A percentile compares a stretch with the other conserved stretches of the same genome.
Evolutionary conservation across 1,284 basidiomycete genomes (phyloP).

Genomic region (Ceratobasidium sp.): DNA sequence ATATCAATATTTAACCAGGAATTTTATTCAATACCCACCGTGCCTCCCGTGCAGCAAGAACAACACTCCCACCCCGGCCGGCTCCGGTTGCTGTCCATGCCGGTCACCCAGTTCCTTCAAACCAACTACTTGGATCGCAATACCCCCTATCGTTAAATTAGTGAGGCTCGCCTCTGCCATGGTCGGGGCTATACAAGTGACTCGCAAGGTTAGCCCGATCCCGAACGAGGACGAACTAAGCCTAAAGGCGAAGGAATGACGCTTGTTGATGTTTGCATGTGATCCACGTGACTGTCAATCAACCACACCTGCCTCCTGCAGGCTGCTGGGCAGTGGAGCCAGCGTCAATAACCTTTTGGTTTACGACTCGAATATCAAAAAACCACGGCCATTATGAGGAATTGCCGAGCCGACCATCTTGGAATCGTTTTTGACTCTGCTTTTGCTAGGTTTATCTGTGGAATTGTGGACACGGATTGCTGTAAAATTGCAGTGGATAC

Average conservation of each 20-base stretch:
- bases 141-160: constrained; percentile 28
- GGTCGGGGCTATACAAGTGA: not conserved
- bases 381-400: too few relatives aligned
- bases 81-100: constrained; percentile 2
- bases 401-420: too few relatives aligned
- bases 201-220: not conserved
- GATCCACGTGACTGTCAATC: not conserved
- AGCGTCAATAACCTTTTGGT: too few relatives aligned
- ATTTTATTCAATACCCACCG: constrained; percentile 15
- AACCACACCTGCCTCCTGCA: not conserved
- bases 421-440: too few relatives aligned
- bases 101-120: constrained; percentile 7
- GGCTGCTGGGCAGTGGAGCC: not conserved
- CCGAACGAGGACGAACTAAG: not conserved
- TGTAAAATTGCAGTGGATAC: too few relatives aligned
- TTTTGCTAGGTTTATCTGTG: too few relatives aligned
- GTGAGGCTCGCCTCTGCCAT: constrained; percentile 27
- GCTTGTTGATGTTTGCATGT: not conserved
- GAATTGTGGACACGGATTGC: too few relatives aligned
- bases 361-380: too few relatives aligned
- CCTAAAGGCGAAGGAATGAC: not conserved
- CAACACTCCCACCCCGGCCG: constrained; percentile 24
- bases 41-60: constrained; percentile 37
- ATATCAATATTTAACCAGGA: too few relatives aligned
- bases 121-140: constrained; percentile 22